Conservation (phyloP, 257 asterid genomes). For the Fraxinus anomala region DNA sequence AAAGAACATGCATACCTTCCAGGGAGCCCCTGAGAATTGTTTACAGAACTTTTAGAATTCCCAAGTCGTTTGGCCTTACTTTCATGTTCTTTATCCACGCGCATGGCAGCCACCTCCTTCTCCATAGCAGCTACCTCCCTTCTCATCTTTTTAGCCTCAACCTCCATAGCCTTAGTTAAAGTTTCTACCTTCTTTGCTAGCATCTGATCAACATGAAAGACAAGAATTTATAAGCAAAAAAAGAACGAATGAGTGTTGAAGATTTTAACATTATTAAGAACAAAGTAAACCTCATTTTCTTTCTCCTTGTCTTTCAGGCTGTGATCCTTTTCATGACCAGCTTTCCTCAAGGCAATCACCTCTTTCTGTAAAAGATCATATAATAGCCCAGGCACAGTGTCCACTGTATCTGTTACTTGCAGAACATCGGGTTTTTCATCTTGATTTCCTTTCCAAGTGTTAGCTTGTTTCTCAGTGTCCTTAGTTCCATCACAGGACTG, state of each 20-base stretch:
- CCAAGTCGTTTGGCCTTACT: slow-evolving; percentile 69
- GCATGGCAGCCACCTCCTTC: slow-evolving; percentile 98
- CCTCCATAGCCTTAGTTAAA: slow-evolving; percentile 95
- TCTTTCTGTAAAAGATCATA: slow-evolving; percentile 88
- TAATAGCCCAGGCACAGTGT: slow-evolving; percentile 75
- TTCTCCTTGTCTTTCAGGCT: slow-evolving; percentile 97
- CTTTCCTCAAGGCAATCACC: slow-evolving; percentile 82
- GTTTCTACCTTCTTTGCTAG: slow-evolving; percentile 97
- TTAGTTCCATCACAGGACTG: slow-evolving; percentile 90
- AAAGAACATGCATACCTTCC: slow-evolving; percentile 61
- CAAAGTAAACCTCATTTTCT: slow-evolving; percentile 78
- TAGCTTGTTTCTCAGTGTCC: slow-evolving; percentile 59
- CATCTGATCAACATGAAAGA: slow-evolving; percentile 53
- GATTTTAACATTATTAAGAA: slow-evolving; percentile 24
- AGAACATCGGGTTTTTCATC: slow-evolving; percentile 63
- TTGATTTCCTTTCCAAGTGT: slow-evolving; percentile 66
- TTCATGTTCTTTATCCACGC: slow-evolving; percentile 86
- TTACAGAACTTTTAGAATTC: slow-evolving; percentile 60
- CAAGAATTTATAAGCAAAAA: slow-evolving; percentile 23
- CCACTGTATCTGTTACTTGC: slow-evolving; percentile 65
- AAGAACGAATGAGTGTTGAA: not conserved
- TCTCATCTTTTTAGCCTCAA: slow-evolving; percentile 98
- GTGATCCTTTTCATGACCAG: slow-evolving; percentile 94
- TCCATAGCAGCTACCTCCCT: slow-evolving; percentile 98
- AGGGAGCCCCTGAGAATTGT: slow-evolving; percentile 68